A percentile compares a stretch with the other conserved stretches of the same genome.
Conservation (phyloP, 176 grass and related monocot species). For the Pontederia crassipes region DNA sequence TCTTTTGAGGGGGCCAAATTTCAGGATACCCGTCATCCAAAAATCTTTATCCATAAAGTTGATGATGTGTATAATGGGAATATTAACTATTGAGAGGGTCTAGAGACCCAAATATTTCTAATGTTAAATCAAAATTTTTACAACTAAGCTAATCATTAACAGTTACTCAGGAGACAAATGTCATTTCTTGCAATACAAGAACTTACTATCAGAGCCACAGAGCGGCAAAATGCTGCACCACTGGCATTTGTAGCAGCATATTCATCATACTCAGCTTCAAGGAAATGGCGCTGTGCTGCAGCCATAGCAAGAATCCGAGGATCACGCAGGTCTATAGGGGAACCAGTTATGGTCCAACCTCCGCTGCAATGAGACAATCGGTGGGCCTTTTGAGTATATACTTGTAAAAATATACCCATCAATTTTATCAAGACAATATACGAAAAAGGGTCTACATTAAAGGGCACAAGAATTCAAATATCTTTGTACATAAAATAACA, state of each 20-base stretch:
- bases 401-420: too few species aligned
- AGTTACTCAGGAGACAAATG: neutral
- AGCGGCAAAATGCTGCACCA: conserved; percentile 86
- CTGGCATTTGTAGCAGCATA: conserved; percentile 63
- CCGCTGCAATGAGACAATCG: conserved; percentile 32
- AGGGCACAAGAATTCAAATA: too few species aligned
- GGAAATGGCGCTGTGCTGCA: conserved; percentile 48
- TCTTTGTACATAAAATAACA: conserved; percentile 1
- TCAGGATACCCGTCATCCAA: too few species aligned
- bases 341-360: conserved; percentile 72
- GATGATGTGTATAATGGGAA: too few species aligned
- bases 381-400: too few species aligned
- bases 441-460: too few species aligned
- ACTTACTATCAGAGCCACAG: conserved; percentile 77
- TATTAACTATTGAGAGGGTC: too few species aligned
- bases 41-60: too few species aligned
- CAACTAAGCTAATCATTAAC: neutral
- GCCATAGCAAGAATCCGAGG: conserved; percentile 73
- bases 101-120: too few species aligned
- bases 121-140: neutral
- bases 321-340: conserved; percentile 58
- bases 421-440: too few species aligned
- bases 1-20: too few species aligned
- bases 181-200: neutral
- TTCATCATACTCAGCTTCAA: conserved; percentile 79